phyloP scores from a whole-genome alignment of 2,329 filamentous ascomycete genomes.

The Colletotrichum higginsianum region DNA sequence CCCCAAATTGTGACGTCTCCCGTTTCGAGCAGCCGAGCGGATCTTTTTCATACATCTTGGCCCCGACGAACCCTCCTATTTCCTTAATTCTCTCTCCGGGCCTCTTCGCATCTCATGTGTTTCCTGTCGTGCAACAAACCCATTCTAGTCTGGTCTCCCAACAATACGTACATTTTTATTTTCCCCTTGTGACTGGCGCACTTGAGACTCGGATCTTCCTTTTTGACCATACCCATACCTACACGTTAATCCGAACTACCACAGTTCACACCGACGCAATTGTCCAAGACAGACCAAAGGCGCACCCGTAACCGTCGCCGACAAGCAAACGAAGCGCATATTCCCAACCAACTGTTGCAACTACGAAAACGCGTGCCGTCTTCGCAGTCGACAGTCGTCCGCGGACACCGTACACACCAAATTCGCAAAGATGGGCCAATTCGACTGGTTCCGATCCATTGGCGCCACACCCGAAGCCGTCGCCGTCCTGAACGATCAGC shows the following conservation, averaged over 20 bases:
- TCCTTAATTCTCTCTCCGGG: conserved; percentile 30
- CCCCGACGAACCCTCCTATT: conserved; percentile 14
- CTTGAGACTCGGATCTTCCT: conserved; percentile 41
- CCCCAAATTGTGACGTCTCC: conserved; percentile 47
- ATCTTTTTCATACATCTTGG: conserved; percentile 35
- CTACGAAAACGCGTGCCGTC: not conserved
- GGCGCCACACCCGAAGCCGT: conserved; percentile 72
- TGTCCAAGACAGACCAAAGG: conserved; percentile 30
- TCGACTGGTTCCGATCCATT: conserved; percentile 70
- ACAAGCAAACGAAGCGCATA: not conserved
- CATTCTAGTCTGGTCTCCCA: conserved; percentile 30
- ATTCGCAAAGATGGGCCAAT: conserved; percentile 62
- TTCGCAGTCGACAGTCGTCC: not conserved
- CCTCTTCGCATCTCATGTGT: conserved; percentile 36
- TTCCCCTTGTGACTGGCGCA: conserved; percentile 44
- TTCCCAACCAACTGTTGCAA: not conserved
- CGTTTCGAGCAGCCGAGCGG: conserved; percentile 47
- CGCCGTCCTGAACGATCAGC: conserved; percentile 73
- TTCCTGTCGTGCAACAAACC: conserved; percentile 30
- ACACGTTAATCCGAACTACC: conserved; percentile 31
- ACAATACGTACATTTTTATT: conserved; percentile 40
- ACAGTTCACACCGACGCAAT: conserved; percentile 29
- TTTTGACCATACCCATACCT: conserved; percentile 25
- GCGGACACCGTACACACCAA: not conserved
- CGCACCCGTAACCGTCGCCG: not conserved